A percentile compares a stretch with the other conserved stretches of the same genome.
These are phyloP conservation scores for Trypanosoma melophagium DNA, from an alignment of 208 protist genomes.

Conservation along the genomic window DNA sequence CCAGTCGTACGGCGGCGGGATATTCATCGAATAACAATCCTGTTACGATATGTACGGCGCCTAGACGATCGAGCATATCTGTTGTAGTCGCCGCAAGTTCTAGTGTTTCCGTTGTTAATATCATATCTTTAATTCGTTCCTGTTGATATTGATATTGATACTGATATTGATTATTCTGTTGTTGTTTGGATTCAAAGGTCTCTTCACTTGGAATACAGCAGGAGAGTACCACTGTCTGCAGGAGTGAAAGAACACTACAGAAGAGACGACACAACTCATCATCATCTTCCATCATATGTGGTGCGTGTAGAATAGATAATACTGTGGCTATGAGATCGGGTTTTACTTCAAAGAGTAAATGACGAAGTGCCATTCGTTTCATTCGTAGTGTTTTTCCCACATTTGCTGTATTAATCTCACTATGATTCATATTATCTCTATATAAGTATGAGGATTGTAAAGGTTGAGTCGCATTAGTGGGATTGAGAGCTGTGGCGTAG, in stretches of 20 bases:
- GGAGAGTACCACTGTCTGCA: constrained; percentile 13
- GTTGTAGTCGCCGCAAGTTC: constrained; percentile 12
- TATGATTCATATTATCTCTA: background rate
- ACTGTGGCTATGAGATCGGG: constrained; percentile 20
- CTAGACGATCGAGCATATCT: constrained; percentile 17
- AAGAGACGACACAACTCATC: constrained; percentile 21
- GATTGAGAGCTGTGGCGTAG: background rate
- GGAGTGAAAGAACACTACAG: constrained; percentile 1
- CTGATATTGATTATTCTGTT: too few relatives aligned
- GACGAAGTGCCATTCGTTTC: constrained; percentile 6
- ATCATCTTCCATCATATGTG: constrained; percentile 20
- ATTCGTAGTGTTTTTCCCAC: background rate
- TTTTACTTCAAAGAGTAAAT: constrained; percentile 22
- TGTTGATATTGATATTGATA: too few relatives aligned
- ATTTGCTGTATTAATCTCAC: background rate
- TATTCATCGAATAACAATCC: constrained; percentile 14
- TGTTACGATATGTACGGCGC: constrained; percentile 10
- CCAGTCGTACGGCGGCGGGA: constrained; percentile 8
- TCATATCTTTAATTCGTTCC: too few relatives aligned
- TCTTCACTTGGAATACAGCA: constrained; percentile 15
- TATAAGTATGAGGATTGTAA: too few relatives aligned
- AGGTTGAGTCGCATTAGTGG: too few relatives aligned
- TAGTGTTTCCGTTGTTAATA: too few relatives aligned
- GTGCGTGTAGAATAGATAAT: constrained; percentile 21
- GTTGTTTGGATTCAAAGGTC: background rate